Conservation (phyloP, 2,329 filamentous ascomycete species). For the Ceratocystis colombiana region DNA sequence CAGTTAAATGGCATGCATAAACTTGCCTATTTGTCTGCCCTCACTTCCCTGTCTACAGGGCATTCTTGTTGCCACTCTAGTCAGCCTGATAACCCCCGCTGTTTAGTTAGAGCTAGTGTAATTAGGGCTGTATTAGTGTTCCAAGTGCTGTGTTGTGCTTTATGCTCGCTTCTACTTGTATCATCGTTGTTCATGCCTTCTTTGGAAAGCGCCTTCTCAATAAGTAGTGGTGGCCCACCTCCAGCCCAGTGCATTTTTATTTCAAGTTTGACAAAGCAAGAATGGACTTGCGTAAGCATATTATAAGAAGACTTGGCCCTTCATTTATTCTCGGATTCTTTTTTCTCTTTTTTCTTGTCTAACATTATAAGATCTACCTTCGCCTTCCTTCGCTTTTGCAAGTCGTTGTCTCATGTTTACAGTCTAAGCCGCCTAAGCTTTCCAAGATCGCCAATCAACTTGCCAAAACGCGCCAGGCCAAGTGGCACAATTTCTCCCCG, state of each 20-base stretch:
- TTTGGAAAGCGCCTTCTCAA: not conserved
- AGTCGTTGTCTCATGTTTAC: slow-evolving; percentile 9
- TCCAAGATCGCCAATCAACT: not conserved
- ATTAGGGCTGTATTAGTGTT: no score
- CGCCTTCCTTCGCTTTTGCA: not conserved
- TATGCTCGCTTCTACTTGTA: not conserved
- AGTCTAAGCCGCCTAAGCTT: slow-evolving; percentile 11
- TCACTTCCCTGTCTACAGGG: not conserved
- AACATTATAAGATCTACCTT: not conserved
- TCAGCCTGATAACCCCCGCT: not conserved
- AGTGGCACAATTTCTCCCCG: not conserved
- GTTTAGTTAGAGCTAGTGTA: not conserved
- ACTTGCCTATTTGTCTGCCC: not conserved
- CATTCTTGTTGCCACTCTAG: not conserved
- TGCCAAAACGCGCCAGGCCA: slow-evolving; percentile 9
- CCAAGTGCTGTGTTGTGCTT: not conserved
- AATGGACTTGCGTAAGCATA: no score
- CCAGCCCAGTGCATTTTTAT: slow-evolving; percentile 11
- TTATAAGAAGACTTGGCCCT: not conserved
- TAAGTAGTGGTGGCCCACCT: not conserved
- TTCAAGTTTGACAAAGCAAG: not conserved
- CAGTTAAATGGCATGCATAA: not conserved
- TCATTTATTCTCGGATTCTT: slow-evolving; percentile 13
- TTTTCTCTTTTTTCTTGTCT: not conserved
- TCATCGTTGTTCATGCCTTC: slow-evolving; percentile 2